phyloP scores from a whole-genome alignment of 345 rosid genomes.

The Corymbia maculata region DNA sequence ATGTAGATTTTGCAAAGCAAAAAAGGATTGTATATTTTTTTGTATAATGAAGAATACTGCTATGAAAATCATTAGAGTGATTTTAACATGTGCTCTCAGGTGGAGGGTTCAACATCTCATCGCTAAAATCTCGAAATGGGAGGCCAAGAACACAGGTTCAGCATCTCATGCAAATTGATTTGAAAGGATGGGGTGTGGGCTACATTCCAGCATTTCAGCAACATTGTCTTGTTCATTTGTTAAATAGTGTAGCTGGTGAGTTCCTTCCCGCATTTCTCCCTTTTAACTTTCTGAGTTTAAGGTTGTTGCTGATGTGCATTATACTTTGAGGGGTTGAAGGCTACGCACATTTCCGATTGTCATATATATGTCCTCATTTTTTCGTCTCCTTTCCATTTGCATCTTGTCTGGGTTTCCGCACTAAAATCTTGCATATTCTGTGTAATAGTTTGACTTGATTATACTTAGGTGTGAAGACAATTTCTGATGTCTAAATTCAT shows the following conservation, averaged over 20 bases:
- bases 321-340: background rate
- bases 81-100: conserved; percentile 45
- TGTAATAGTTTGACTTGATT: background rate
- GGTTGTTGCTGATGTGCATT: background rate
- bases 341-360: background rate
- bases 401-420: background rate
- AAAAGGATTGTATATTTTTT: background rate
- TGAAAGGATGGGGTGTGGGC: conserved; percentile 97
- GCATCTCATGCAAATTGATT: conserved; percentile 93
- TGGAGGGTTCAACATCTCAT: conserved; percentile 93
- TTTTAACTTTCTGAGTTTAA: background rate
- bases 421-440: background rate
- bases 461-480: background rate
- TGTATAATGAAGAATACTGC: background rate
- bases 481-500: background rate
- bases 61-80: background rate
- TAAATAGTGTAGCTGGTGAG: conserved; percentile 93
- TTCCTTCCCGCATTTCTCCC: background rate
- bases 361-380: background rate
- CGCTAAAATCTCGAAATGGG: conserved; percentile 75
- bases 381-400: background rate
- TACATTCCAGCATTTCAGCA: conserved; percentile 92
- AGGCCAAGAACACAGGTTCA: conserved; percentile 89
- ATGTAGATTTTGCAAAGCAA: background rate
- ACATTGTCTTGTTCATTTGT: conserved; percentile 95